These are phyloP conservation scores for Candida arabinofermentans DNA, from an alignment of 805 yeast genomes.

Conservation along the genomic window DNA sequence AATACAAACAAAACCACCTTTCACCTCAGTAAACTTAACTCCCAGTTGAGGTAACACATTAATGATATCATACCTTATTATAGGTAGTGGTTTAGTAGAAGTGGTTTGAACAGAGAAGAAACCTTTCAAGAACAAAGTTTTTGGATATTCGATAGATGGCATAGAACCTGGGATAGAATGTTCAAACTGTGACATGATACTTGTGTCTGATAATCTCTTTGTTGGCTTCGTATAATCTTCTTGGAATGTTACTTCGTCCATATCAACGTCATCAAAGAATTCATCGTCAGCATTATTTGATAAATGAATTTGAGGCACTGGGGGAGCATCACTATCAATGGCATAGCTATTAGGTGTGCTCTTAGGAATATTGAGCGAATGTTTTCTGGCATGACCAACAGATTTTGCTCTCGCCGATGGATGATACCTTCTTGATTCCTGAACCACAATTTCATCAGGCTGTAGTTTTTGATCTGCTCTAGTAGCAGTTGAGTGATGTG, in stretches of 20 bases:
- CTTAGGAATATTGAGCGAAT: slow-evolving; percentile 40
- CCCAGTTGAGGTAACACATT: slow-evolving; percentile 70
- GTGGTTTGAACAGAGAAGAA: slow-evolving; percentile 94
- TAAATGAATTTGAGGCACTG: slow-evolving; percentile 36
- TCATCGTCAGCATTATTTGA: slow-evolving; percentile 41
- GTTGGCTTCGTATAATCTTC: slow-evolving; percentile 21
- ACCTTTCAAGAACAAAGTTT: slow-evolving; percentile 86
- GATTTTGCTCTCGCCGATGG: slow-evolving; percentile 89
- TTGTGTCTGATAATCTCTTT: slow-evolving; percentile 41
- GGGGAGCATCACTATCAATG: slow-evolving; percentile 34
- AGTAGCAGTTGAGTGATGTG: slow-evolving; percentile 1
- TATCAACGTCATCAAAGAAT: slow-evolving; percentile 53
- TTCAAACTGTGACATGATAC: slow-evolving; percentile 39
- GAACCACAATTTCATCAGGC: slow-evolving; percentile 29
- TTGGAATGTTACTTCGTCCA: slow-evolving; percentile 32
- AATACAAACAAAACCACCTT: slow-evolving; percentile 88
- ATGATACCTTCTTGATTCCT: slow-evolving; percentile 40
- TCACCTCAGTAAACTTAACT: slow-evolving; percentile 81
- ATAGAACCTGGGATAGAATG: slow-evolving; percentile 70
- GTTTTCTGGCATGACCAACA: slow-evolving; percentile 73
- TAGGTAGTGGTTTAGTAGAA: slow-evolving; percentile 85
- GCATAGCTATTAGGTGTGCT: slow-evolving; percentile 10
- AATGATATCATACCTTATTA: slow-evolving; percentile 80
- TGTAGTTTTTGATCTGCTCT: slow-evolving; percentile 5
- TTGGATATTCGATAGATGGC: slow-evolving; percentile 94